Percentiles rank a stretch among this genome's conserved stretches.
These are phyloP conservation scores for Cyclanthera cordifolia DNA, from an alignment of 306 rosid genomes.

Conservation along the genomic window DNA sequence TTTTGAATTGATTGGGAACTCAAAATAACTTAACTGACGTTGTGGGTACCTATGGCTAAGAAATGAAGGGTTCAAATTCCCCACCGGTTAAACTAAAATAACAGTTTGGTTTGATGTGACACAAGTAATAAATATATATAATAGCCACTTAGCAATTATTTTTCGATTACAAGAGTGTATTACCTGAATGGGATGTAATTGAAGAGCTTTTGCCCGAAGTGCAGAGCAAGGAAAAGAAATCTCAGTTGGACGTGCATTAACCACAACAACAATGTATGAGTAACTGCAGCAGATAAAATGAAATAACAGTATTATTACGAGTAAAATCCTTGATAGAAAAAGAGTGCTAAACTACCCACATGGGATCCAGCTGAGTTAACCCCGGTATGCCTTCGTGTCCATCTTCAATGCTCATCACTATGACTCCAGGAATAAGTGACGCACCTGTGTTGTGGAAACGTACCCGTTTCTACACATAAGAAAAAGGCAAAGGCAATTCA, in stretches of 20 bases:
- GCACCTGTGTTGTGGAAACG: slow-evolving; percentile 71
- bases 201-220: slow-evolving; percentile 42
- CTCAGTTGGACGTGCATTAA: slow-evolving; percentile 71
- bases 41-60: too few relatives aligned
- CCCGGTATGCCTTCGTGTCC: slow-evolving; percentile 62
- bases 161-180: neutral
- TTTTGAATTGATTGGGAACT: too few relatives aligned
- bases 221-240: slow-evolving; percentile 44
- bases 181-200: slow-evolving; percentile 84
- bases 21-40: too few relatives aligned
- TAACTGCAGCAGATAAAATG: slow-evolving; percentile 44
- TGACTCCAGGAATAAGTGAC: slow-evolving; percentile 45
- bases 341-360: slow-evolving; percentile 47
- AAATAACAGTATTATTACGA: slow-evolving; percentile 13
- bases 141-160: neutral
- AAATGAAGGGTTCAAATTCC: too few relatives aligned
- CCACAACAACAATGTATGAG: slow-evolving; percentile 51
- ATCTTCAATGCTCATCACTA: slow-evolving; percentile 93
- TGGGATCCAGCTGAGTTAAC: slow-evolving; percentile 75
- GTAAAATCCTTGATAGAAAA: slow-evolving; percentile 7
- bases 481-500: neutral
- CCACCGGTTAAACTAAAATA: too few relatives aligned
- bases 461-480: slow-evolving; percentile 40
- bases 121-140: neutral
- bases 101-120: neutral